Evolutionary conservation across 495 filamentous ascomycete genomes (phyloP), one percentile per base, ranked within the genome.

Genomic region (Cercophora newfieldiana): DNA sequence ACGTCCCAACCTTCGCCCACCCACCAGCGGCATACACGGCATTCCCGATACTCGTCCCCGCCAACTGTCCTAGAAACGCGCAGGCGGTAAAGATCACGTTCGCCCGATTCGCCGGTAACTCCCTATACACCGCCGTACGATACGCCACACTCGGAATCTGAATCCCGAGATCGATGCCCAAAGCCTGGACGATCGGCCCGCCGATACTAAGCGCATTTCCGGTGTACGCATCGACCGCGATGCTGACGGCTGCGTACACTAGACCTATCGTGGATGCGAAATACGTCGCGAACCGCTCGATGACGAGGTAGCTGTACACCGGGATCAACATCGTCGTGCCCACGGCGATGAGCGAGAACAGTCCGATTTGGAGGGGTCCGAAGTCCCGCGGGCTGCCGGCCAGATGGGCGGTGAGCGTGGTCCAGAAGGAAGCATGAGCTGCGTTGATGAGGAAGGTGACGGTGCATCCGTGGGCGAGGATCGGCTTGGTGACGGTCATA

Each of bases 361-460:
- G 78, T 0, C 90, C 90, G 56, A 92, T 90, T 0, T 75, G 78
- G 3, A 90, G 71, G 3, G 89, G 83, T 7, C 78, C 72, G 67
- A 88, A 88, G 63, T 82, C 71, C 75, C 91, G 91, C 0, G 89
- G 88, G 3, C 74, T 68, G 0, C 80, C 81, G 1, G 87, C 81
- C 19, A 93, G 83, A 2, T 92, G 85, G 73, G 93, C 93, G 0
- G 90, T 93, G 18, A 93, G 79, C 1, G 90, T 92, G 2, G 90
- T 93, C 90, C 90, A 93, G 66, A 78, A 74, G 3, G 70, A 72
- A 25, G 74, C 72, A 26, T 72, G 74, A 5, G 68, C 66, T n/a
- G 74, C 73, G 60, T 71, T 72, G 19, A 73, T 61, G 1, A 78
- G 47, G 25, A 78, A 74, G 10, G 74, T 73, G 1, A 74, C 73